These are phyloP conservation scores for Discostella stelligeroides DNA, from an alignment of 108 stramenopile species.

Conservation along the genomic window DNA sequence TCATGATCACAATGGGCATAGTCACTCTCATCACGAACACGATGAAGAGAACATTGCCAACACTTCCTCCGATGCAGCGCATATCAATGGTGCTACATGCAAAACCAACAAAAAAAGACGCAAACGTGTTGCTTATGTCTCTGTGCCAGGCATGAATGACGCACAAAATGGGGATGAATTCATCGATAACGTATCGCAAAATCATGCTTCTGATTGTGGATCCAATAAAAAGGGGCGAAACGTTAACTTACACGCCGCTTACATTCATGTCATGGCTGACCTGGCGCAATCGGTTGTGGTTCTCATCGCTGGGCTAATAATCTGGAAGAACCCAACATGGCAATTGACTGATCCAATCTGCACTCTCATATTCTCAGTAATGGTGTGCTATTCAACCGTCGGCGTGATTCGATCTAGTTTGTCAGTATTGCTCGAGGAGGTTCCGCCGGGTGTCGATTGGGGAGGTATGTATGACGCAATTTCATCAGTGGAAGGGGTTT, in stretches of 20 bases:
- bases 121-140: no score
- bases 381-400: constrained; percentile 85
- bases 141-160: background rate
- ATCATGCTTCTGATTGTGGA: constrained; percentile 7
- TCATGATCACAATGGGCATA: no score
- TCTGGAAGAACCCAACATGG: constrained; percentile 87
- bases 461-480: constrained; percentile 63
- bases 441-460: constrained; percentile 79
- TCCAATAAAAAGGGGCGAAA: constrained; percentile 42
- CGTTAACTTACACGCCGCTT: constrained; percentile 91
- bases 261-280: constrained; percentile 94
- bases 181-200: background rate
- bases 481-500: constrained; percentile 58
- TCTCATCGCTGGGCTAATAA: constrained; percentile 86
- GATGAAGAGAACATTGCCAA: background rate
- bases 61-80: no score
- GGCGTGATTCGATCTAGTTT: constrained; percentile 67
- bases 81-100: no score
- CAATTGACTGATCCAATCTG: constrained; percentile 88
- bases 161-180: constrained; percentile 36
- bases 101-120: no score
- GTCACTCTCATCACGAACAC: constrained; percentile 13
- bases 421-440: constrained; percentile 88
- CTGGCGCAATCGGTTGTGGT: constrained; percentile 91
- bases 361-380: constrained; percentile 87